Evolutionary conservation across 2,329 filamentous ascomycete species (phyloP).

Genomic region (Alternaria sp.): DNA sequence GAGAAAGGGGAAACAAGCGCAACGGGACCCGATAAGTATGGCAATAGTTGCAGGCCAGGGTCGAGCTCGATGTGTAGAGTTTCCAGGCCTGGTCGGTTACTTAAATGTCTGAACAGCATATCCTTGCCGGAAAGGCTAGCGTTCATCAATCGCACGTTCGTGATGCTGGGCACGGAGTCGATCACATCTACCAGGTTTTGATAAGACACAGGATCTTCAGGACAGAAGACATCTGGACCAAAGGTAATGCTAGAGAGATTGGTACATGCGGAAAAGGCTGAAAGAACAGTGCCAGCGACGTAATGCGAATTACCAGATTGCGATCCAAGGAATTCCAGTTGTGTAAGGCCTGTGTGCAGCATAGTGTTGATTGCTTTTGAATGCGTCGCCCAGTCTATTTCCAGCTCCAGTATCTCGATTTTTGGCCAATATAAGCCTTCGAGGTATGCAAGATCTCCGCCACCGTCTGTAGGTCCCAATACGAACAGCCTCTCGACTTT

Average conservation of each 20-base stretch:
- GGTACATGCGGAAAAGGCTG: conserved; percentile 32
- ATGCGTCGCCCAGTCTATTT: conserved; percentile 38
- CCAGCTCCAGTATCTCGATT: conserved; percentile 40
- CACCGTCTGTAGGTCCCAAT: conserved; percentile 24
- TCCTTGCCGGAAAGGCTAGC: conserved; percentile 37
- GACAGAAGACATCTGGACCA: conserved; percentile 29
- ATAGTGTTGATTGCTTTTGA: conserved; percentile 29
- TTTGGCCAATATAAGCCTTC: conserved; percentile 39
- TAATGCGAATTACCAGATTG: conserved; percentile 34
- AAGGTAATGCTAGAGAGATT: conserved; percentile 39
- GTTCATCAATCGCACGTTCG: conserved; percentile 35
- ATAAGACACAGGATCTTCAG: conserved; percentile 32
- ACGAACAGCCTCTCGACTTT: conserved; percentile 41
- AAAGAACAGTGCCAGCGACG: conserved; percentile 32
- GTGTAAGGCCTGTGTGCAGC: conserved; percentile 36
- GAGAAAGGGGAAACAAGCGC: conserved; percentile 28
- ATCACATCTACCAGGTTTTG: conserved; percentile 32
- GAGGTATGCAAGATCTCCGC: conserved; percentile 33
- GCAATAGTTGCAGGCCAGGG: conserved; percentile 34
- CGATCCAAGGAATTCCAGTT: conserved; percentile 35
- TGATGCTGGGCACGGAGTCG: conserved; percentile 28
- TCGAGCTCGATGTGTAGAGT: conserved; percentile 45
- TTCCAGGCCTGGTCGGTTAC: conserved; percentile 33
- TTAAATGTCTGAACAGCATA: conserved; percentile 36
- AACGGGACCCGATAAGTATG: conserved; percentile 29